Evolutionary conservation across 306 rosid species (phyloP), one percentile per base, ranked within the genome.

Genomic region (Abrus precatorius): DNA sequence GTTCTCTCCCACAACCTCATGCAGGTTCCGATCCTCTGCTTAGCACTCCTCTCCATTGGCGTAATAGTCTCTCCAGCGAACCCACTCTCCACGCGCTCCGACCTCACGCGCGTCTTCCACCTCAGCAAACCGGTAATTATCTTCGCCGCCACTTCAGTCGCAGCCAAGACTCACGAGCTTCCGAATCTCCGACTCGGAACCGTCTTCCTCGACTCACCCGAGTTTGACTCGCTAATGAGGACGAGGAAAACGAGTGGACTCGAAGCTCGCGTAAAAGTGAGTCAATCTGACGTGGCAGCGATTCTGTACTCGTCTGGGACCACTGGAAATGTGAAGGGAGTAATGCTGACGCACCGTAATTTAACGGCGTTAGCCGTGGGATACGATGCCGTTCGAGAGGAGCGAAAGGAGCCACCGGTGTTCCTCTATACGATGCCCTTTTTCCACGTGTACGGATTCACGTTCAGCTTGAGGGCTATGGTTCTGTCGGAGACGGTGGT

Each of bases 221-320:
- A 88, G 89, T 88, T 90, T 28, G 90, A 88, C 14, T 80, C 84
- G 5, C 78, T 90, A 12, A 33, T 20, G 38, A 69, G 34, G 49
- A 45, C 13, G 0, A 8, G 1, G 0, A 2, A 7, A 3, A 53
- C 44, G 29, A 36, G 13, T 49, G 40, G 13, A 64, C 28, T 2
- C 41, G 44, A 27, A 1, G 11, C 12, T 9, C 11, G 7, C 43
- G 52, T 28, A 5, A 81, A 72, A 34, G 87, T 90, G 77, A 83
- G 45, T 9, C 92, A 90, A 14, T 88, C 86, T 1, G 92, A 90
- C 44, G 48, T 83, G 78, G 92, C 94, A 1, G 82, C 76, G 40
- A 71, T 90, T 57, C 38, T 88, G 28, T 90, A 86, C 86, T 90
- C 94, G 6, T 90, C 90, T 0, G 90, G 94, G 45, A 90, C 90